Conservation (phyloP, 2,329 filamentous ascomycete species). For the Didymella keratinophila region DNA sequence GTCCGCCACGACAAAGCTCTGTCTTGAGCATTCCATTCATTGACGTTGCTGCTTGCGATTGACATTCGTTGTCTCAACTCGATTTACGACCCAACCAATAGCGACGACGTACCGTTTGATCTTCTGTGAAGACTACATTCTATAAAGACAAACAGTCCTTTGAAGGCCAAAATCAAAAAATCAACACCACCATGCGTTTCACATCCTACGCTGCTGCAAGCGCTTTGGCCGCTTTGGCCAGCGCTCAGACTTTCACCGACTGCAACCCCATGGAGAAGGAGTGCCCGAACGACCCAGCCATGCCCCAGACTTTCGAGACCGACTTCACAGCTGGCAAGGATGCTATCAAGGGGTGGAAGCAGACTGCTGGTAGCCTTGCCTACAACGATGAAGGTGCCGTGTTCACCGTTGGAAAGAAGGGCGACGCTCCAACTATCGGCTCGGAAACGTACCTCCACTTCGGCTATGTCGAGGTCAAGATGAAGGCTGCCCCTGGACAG, state of each 20-base stretch:
- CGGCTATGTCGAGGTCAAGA: conserved; percentile 77
- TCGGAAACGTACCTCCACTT: conserved; percentile 88
- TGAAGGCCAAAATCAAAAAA: conserved; percentile 7
- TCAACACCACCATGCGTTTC: conserved; percentile 41
- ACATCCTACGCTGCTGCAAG: conserved; percentile 36
- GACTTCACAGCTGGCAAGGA: conserved; percentile 55
- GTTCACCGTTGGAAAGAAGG: conserved; percentile 59
- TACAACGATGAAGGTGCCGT: conserved; percentile 56
- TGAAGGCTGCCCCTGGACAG: conserved; percentile 76
- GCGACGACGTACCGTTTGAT: conserved; percentile 21
- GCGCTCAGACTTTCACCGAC: conserved; percentile 56
- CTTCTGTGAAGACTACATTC: conserved; percentile 46
- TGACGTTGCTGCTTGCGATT: conserved; percentile 28
- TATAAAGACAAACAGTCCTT: conserved; percentile 11
- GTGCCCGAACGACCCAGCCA: conserved; percentile 56
- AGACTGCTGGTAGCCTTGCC: conserved; percentile 54
- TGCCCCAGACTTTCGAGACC: conserved; percentile 51
- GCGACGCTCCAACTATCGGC: conserved; percentile 70
- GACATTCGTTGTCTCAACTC: conserved; percentile 26
- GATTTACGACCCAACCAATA: conserved; percentile 6
- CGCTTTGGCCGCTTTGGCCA: conserved; percentile 45
- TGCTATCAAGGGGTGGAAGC: conserved; percentile 50
- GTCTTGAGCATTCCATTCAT: conserved; percentile 40
- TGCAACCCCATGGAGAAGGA: conserved; percentile 55
- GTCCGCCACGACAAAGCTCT: conserved; percentile 33